Base-by-base conservation (phyloP, 257 asterid genomes). In the Capsicum chinense region DNA sequence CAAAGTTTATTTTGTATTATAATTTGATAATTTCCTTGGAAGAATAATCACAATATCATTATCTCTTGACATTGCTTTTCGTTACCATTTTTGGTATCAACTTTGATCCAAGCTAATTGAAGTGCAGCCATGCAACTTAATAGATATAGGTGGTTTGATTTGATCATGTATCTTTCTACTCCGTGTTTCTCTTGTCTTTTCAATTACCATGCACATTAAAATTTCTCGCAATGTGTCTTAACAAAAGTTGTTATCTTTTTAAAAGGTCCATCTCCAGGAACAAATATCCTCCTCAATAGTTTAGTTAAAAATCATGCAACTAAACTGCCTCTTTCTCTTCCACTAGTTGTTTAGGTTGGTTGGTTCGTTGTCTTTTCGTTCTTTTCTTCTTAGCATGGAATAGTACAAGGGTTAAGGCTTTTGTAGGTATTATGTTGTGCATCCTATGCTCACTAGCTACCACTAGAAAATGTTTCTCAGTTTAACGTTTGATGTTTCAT, bases 251-350 rank as follows among this genome's bases (percentile, higher is more conserved):
- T 1, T 56, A 80, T 97, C 59, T 97, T 83, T 87, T 84, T 97
- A 16, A 98, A 97, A 89, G 99, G 99, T 26, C 33, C 33, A 26
- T 26, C 33, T 26, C 33, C 2, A 26, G 33, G 33, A 26, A 93
- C 89, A 1, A 98, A 97, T 86, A 95, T 97, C 89, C 99, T 97
- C 86, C 92, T 97, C 19, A 83, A 96, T 81, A 91, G 87, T 85
- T 84, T 96, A 33, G 87, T 89, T 42, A 88, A 93, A 79, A 92
- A 90, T 89, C 98, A 85, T 64, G 98, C 98, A 64, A 89, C 93
- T 26, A 93, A 91, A 91, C 85, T 88, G 35, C 94, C 94, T 57
- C 95, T 94, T 60, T 83, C 97, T 14, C 81, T 87, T 76, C 93
- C 94, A 84, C 98, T 97, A 52, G 76, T 52, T 83, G 88, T 88